A percentile compares a stretch with the other conserved stretches of the same genome.
Conservation (phyloP, 139 green algal species). For the Ulvella scutata region DNA sequence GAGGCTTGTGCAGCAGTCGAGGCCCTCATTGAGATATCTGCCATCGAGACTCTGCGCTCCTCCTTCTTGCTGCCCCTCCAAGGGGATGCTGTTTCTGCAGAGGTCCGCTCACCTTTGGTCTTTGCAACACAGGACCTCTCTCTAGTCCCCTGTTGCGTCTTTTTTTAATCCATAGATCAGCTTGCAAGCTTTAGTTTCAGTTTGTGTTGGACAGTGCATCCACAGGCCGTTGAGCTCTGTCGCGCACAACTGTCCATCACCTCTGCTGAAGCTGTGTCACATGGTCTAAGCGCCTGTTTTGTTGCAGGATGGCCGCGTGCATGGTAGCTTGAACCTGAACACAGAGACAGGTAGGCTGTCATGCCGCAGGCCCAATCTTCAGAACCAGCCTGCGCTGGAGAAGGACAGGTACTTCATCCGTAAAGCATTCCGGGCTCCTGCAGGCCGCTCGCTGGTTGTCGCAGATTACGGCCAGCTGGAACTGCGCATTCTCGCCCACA, state of each 20-base stretch:
- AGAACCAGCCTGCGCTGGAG: constrained; percentile 97
- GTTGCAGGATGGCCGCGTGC: constrained; percentile 42
- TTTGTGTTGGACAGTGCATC: no score
- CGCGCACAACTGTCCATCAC: no score
- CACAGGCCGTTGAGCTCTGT: no score
- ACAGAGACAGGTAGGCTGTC: constrained; percentile 92
- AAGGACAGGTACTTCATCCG: constrained; percentile 93
- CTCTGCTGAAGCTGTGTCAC: background rate
- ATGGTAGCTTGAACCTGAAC: constrained; percentile 98
- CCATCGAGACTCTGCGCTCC: constrained; percentile 88
- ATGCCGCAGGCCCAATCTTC: constrained; percentile 78
- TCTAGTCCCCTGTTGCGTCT: no score
- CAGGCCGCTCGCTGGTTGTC: constrained; percentile 78
- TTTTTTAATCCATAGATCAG: no score
- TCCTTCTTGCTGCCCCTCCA: constrained; percentile 94
- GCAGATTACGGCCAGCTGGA: constrained; percentile 97
- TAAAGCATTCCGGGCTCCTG: constrained; percentile 69
- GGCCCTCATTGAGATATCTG: constrained; percentile 55
- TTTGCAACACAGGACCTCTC: no score
- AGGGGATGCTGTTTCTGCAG: constrained; percentile 13
- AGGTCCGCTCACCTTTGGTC: background rate
- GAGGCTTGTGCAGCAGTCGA: constrained; percentile 66
- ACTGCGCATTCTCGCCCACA: constrained; percentile 90
- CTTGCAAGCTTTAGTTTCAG: no score
- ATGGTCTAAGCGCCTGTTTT: background rate